Conservation (phyloP, 176 grass and related monocot genomes). For the Puccinellia tenuiflora region DNA sequence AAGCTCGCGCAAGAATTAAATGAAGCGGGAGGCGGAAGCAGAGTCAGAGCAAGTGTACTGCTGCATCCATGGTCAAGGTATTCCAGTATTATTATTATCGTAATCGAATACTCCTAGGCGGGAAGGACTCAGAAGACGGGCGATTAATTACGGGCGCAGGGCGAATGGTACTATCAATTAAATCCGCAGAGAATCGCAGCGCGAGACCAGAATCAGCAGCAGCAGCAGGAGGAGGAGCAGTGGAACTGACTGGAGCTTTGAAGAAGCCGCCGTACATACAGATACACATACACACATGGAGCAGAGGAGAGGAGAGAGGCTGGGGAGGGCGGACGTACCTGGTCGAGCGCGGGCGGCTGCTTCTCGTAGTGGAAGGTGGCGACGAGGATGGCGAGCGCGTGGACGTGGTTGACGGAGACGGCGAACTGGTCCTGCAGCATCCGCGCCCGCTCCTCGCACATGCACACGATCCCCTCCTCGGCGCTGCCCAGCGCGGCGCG, state of each 20-base stretch:
- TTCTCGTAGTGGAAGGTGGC: constrained; percentile 97
- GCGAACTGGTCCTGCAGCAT: constrained; percentile 99
- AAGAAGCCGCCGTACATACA: not conserved
- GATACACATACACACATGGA: not conserved
- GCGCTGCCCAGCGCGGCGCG: constrained; percentile 37
- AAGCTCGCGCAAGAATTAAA: not conserved
- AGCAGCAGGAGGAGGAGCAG: too few relatives aligned
- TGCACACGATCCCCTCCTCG: constrained; percentile 74
- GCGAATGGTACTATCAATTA: too few relatives aligned
- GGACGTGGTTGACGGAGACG: constrained; percentile 94
- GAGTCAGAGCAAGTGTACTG: constrained; percentile 14
- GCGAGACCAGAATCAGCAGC: not conserved
- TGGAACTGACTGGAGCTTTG: not conserved
- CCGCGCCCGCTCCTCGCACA: constrained; percentile 91
- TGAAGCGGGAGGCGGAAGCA: constrained; percentile 5
- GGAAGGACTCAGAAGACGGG: not conserved
- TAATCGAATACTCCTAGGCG: too few relatives aligned
- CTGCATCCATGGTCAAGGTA: not conserved
- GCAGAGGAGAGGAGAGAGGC: not conserved
- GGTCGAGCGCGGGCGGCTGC: constrained; percentile 74
- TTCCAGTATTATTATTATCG: not conserved
- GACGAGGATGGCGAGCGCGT: constrained; percentile 94
- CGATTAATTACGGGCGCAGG: constrained; percentile 18
- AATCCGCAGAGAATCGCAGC: not conserved
- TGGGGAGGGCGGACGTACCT: constrained; percentile 21